Evolutionary conservation across 2,329 filamentous ascomycete species (phyloP).

Genomic region (Fusarium nygamai): DNA sequence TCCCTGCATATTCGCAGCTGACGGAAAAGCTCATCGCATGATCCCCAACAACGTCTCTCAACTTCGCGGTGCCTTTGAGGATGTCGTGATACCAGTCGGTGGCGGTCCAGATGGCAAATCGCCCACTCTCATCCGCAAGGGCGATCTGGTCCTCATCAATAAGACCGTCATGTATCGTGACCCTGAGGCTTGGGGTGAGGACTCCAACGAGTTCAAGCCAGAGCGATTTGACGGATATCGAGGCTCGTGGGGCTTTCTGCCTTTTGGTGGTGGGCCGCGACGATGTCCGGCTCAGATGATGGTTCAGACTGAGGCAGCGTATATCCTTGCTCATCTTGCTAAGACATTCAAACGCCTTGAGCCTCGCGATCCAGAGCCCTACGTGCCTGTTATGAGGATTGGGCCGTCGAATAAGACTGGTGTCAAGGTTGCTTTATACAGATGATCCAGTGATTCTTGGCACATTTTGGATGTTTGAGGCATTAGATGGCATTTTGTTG

Average conservation of each 20-base stretch:
- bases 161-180: conserved; percentile 1
- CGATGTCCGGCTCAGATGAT: not conserved
- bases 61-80: not conserved
- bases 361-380: not conserved
- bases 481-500: fast-evolving
- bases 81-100: not conserved
- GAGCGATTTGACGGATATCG: not conserved
- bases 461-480: fast-evolving
- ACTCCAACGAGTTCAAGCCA: not conserved
- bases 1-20: not conserved
- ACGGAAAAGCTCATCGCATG: not conserved
- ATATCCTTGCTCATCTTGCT: not conserved
- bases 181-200: not conserved
- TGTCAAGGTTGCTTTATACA: not conserved
- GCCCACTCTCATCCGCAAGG: not conserved
- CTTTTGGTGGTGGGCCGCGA: not conserved
- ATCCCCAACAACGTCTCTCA: not conserved
- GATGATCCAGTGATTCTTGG: not conserved
- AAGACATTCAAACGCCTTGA: not conserved
- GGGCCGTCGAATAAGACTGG: not conserved
- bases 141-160: not conserved
- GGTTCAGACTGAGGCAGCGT: not conserved
- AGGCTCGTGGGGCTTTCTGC: not conserved
- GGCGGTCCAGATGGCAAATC: not conserved
- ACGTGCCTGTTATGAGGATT: not conserved